Conservation (phyloP, 1,284 basidiomycete species). For the Cryptococcus maquisensis region DNA sequence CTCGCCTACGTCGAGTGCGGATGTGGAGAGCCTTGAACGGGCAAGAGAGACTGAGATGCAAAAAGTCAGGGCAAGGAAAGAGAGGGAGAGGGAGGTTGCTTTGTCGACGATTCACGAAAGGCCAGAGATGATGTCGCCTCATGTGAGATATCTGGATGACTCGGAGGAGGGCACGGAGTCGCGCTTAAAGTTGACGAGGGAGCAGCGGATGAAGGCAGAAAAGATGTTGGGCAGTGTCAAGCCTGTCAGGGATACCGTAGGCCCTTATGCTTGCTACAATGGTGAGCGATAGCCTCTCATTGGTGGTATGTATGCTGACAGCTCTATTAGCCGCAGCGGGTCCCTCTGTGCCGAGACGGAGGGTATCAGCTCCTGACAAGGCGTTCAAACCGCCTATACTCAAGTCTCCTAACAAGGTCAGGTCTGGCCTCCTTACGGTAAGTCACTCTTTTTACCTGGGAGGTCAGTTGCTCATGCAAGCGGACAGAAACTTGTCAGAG, state of each 20-base stretch:
- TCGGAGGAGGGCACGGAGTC: conserved; percentile 16
- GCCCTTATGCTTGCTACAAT: conserved; percentile 31
- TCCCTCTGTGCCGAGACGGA: conserved; percentile 2
- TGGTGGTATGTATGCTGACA: background rate
- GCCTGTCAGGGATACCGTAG: conserved; percentile 16
- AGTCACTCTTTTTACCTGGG: background rate
- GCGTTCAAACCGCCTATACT: conserved; percentile 13
- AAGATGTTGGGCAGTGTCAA: conserved; percentile 28
- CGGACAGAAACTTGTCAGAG: conserved; percentile 7
- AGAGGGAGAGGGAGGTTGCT: background rate
- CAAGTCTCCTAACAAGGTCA: conserved; percentile 12
- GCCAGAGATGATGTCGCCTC: conserved; percentile 1
- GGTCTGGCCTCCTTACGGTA: conserved; percentile 15
- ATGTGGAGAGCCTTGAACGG: background rate
- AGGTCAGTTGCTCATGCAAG: too few relatives aligned
- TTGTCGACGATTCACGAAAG: background rate
- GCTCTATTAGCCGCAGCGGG: background rate
- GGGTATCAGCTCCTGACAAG: background rate
- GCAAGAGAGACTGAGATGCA: background rate
- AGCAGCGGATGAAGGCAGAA: conserved; percentile 26
- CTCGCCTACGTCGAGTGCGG: background rate
- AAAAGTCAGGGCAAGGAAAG: background rate
- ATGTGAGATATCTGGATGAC: conserved; percentile 11
- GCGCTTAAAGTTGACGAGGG: conserved; percentile 11
- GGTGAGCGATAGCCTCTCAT: conserved; percentile 9